Evolutionary conservation across 768 basidiomycete species (phyloP).

Genomic region (Boletus sp.): DNA sequence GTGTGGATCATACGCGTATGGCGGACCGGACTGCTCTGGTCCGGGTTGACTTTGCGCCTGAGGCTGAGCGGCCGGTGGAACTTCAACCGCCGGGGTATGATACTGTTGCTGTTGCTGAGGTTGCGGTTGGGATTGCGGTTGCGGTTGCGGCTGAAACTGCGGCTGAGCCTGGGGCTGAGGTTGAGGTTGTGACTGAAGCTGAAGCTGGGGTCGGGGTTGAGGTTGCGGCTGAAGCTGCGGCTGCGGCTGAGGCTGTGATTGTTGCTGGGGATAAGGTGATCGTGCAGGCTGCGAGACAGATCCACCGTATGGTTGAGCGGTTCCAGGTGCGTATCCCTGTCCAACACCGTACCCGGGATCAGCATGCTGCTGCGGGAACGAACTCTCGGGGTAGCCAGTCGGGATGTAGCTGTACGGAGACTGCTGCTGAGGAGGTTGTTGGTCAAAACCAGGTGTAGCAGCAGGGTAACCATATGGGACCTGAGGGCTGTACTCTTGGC

Average conservation of each 20-base stretch:
- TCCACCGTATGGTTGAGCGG: constrained; percentile 22
- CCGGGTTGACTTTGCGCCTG: constrained; percentile 15
- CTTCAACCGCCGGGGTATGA: constrained; percentile 7
- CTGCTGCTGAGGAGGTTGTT: constrained; percentile 35
- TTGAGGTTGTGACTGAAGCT: constrained; percentile 28
- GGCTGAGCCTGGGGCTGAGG: background rate
- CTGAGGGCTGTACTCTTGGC: constrained; percentile 37
- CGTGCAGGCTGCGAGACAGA: constrained; percentile 26
- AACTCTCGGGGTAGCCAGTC: constrained; percentile 23
- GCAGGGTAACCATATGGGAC: constrained; percentile 45
- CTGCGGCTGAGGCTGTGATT: constrained; percentile 24
- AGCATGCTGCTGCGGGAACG: constrained; percentile 26
- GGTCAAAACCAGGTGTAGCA: constrained; percentile 38
- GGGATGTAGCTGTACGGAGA: constrained; percentile 27
- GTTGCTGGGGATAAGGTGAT: constrained; percentile 32
- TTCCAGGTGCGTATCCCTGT: constrained; percentile 20
- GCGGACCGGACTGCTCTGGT: constrained; percentile 37
- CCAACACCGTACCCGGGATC: constrained; percentile 22
- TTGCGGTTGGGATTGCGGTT: constrained; percentile 30
- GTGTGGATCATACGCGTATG: constrained; percentile 59
- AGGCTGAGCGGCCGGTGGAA: constrained; percentile 6
- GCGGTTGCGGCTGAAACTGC: constrained; percentile 24
- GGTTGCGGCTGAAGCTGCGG: constrained; percentile 23
- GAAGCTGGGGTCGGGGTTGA: constrained; percentile 30
- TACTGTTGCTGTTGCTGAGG: constrained; percentile 28